These are phyloP conservation scores for Piromyces sp. DNA, from an alignment of 192 early-diverging fungal genomes.

Conservation along the genomic window DNA sequence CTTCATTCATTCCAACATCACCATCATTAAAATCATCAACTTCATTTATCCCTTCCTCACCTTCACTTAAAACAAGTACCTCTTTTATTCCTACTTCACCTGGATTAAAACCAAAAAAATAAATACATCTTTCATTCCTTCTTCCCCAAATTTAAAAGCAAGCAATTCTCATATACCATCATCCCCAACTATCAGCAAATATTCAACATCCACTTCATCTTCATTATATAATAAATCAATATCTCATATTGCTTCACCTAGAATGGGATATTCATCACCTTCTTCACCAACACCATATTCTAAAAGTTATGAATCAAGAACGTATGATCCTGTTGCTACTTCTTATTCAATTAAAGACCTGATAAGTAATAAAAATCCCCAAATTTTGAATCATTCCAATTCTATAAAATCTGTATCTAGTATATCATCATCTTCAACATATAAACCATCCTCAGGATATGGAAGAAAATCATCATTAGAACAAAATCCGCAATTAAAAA, in stretches of 20 bases:
- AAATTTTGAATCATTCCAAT: not conserved
- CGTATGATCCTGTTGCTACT: not conserved
- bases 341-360: not conserved
- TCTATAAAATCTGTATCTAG: not conserved
- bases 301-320: not conserved
- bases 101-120: not conserved
- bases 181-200: not conserved
- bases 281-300: not conserved
- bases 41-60: too few relatives aligned
- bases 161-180: not conserved
- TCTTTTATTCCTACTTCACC: not conserved
- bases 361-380: not conserved
- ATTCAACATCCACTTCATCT: not conserved
- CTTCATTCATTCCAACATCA: not conserved
- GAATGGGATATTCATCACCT: not conserved
- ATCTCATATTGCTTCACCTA: not conserved
- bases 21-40: not conserved
- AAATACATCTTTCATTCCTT: not conserved
- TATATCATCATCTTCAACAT: not conserved
- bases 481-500: not conserved
- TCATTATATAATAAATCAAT: not conserved
- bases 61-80: not conserved
- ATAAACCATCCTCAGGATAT: not conserved
- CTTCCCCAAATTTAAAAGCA: not conserved
- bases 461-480: not conserved